These are phyloP conservation scores for Trifolium pratense DNA, from an alignment of 306 rosid genomes.

Conservation along the genomic window DNA sequence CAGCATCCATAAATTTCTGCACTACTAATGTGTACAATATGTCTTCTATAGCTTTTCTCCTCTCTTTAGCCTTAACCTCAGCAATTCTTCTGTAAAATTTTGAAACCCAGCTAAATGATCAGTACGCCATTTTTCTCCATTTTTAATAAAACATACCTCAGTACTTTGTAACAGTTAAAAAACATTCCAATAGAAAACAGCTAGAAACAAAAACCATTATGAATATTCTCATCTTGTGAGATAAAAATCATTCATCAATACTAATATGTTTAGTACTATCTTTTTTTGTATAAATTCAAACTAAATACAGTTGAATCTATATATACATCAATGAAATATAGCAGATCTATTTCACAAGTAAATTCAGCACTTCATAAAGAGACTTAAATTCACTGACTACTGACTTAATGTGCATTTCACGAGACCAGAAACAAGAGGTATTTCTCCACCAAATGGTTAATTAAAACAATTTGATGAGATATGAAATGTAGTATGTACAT, in stretches of 20 bases:
- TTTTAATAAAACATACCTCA: constrained; percentile 4
- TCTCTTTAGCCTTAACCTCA: constrained; percentile 82
- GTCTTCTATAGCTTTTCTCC: constrained; percentile 79
- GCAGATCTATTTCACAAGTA: background rate
- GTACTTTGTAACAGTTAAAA: constrained; percentile 15
- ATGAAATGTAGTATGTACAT: constrained; percentile 1
- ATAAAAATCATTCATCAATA: background rate
- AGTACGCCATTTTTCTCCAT: background rate
- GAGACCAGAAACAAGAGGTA: constrained; percentile 3
- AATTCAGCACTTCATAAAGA: constrained; percentile 4
- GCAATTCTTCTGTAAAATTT: constrained; percentile 80
- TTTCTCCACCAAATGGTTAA: constrained; percentile 31
- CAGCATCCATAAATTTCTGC: constrained; percentile 88
- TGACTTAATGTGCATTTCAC: background rate
- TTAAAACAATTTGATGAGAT: constrained; percentile 5
- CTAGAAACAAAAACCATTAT: constrained; percentile 6
- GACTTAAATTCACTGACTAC: constrained; percentile 20
- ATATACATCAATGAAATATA: constrained; percentile 16
- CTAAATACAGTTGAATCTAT: constrained; percentile 13
- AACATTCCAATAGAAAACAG: background rate
- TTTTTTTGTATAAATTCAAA: background rate
- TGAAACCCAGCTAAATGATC: constrained; percentile 27
- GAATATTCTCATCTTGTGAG: background rate
- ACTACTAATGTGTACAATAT: constrained; percentile 84
- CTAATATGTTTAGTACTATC: background rate